Evolutionary conservation across 1,284 basidiomycete species (phyloP), one percentile per base, ranked within the genome.

Genomic region (Leccinum pseudoinsigne): DNA sequence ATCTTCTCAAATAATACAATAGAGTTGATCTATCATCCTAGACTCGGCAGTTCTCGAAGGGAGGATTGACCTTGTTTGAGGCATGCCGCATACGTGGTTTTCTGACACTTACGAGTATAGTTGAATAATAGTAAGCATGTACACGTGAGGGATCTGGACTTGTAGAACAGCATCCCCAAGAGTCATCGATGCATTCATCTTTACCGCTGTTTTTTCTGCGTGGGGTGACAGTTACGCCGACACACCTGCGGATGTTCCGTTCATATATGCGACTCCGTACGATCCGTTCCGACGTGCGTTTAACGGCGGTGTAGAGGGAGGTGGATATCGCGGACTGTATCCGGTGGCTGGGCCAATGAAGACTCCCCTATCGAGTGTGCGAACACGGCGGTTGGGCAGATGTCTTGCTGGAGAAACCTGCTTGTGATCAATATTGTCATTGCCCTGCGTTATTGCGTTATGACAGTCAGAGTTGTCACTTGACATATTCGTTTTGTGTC

Each of bases 261-360:
- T 58, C 38, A 5, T 67, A 9, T 53, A 61, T 14, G 53, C 53
- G 11, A 28, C 59, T 10, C 70, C 61, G 3, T 64, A 70, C 36
- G 68, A 72, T 58, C 67, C 70, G 21, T 71, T 71, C 38, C 62
- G 26, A 53, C 58, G 68, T 18, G 65, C 42, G 55, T 67, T 71
- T 40, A 57, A 54, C 36, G 61, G 56, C 21, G 34, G 63, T 40
- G 28, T 36, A 3, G 54, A 66, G 6, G 38, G 36, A 38, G 45
- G 18, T 23, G 58, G 47, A 40, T 12, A 28, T n/a, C 61, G 56
- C n/a, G 36, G 60, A 16, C 16, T 53, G 50, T 66, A 72, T 58
- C 63, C 57, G 2, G 54, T 62, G 59, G 53, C 54, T 55, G 61
- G 14, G n/a, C 59, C 55, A 23, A 64, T 45, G 10, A 62, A 42